Base-by-base conservation (phyloP, 169 alveolate genomes). In the Plasmodium blacklocki region DNA sequence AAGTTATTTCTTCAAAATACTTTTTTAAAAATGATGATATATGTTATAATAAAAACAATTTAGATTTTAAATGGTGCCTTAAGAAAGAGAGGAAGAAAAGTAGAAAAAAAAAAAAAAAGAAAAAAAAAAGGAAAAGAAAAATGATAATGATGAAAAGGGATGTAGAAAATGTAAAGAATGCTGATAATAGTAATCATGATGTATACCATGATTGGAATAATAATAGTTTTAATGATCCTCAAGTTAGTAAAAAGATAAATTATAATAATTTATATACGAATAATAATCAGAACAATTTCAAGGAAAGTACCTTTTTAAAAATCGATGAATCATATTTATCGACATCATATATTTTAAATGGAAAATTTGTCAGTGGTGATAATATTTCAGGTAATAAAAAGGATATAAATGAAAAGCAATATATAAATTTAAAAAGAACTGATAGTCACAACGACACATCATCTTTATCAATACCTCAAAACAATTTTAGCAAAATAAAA, bases 21-120 rank as follows among this genome's bases (percentile, higher is more conserved):
- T 83, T 83, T 50, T 83, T 83, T 75, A 83, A 83, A 83, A 83
- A 83, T 83, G 91, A 83, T 21, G 91, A 83, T 54, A 83, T 83
- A 56, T 68, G 74, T 15, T 83, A 83, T 73, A 68, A 83, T 62
- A 50, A 80, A 3, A 83, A 62, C 52, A 50, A 83, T 18, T 15
- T 83, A 47, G 91, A 68, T 47, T 83, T 83, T 21, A 70, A 68
- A 2, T 83, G 91, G 91, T 12, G 58, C 11, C 11, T 54, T 19
- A 83, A 83, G 50, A 70, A 45, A 14, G 71, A 26, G 9, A 7
- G 50, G 39, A 49, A 83, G 70, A 56, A 67, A 52, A 56, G 58
- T 47, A 18, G 50, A 54, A 26, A 80, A 59, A 14, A n/a, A 39
- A 2, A 68, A 14, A 68, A 45, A 45, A 78, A 3, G 89, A 47